These are phyloP conservation scores for Phaeotremella skinneri DNA, from an alignment of 768 basidiomycete species.

Conservation along the genomic window DNA sequence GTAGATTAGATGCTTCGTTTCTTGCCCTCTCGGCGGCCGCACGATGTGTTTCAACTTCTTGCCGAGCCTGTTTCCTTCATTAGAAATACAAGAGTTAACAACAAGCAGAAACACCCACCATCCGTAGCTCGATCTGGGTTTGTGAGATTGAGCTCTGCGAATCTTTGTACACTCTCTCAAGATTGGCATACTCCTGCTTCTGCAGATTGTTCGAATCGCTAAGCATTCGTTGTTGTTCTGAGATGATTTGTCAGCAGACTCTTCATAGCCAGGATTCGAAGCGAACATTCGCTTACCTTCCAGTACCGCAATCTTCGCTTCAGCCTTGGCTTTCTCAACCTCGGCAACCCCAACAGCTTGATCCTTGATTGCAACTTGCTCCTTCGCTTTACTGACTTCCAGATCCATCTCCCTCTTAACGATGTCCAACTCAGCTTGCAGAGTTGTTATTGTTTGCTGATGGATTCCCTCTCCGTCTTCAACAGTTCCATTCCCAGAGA, in stretches of 20 bases:
- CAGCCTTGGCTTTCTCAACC: constrained; percentile 73
- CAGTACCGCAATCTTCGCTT: constrained; percentile 75
- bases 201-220: constrained; percentile 35
- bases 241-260: not conserved
- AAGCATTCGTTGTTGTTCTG: constrained; percentile 42
- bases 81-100: not conserved
- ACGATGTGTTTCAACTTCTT: constrained; percentile 64
- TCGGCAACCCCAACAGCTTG: constrained; percentile 65
- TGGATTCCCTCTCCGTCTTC: constrained; percentile 22
- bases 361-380: constrained; percentile 66
- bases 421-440: constrained; percentile 75
- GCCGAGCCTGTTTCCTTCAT: constrained; percentile 59
- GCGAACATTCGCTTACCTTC: constrained; percentile 58
- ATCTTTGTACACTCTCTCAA: constrained; percentile 33
- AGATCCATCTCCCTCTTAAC: constrained; percentile 76
- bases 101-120: constrained; percentile 22
- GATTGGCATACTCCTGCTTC: constrained; percentile 36
- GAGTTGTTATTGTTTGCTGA: constrained; percentile 58
- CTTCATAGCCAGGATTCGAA: not conserved
- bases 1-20: constrained; percentile 80
- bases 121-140: constrained; percentile 32
- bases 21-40: constrained; percentile 70
- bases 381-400: constrained; percentile 69
- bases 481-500: constrained; percentile 19
- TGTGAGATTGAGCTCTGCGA: constrained; percentile 31